phyloP scores from a whole-genome alignment of 1,284 basidiomycete genomes.

The Heterobasidion annosum region DNA sequence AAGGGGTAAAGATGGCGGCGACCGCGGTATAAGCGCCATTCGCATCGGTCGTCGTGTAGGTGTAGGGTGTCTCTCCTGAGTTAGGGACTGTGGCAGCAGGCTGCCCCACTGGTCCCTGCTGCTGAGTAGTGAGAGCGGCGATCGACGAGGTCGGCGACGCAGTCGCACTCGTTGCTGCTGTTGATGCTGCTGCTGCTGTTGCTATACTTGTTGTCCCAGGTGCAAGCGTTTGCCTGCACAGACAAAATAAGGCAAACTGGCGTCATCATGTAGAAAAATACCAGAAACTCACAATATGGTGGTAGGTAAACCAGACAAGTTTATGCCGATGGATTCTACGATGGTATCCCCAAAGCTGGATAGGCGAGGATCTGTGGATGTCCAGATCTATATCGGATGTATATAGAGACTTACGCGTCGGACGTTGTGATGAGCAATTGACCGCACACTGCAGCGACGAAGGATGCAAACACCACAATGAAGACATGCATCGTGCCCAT shows the following conservation, averaged over 20 bases:
- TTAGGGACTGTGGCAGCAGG: slow-evolving; percentile 33
- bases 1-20: slow-evolving; percentile 48
- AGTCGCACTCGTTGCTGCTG: slow-evolving; percentile 15
- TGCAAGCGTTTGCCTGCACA: slow-evolving; percentile 6
- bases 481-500: not conserved
- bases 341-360: slow-evolving; percentile 43
- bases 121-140: slow-evolving; percentile 13
- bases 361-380: not conserved
- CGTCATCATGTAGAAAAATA: not conserved
- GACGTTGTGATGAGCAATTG: slow-evolving; percentile 6
- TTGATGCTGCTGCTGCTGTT: slow-evolving; percentile 14
- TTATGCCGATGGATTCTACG: slow-evolving; percentile 39
- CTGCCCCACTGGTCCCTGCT: slow-evolving; percentile 51
- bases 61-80: slow-evolving; percentile 42
- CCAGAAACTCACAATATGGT: slow-evolving; percentile 37
- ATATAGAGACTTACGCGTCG: slow-evolving; percentile 5
- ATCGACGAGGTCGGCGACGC: slow-evolving; percentile 16
- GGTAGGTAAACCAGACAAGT: slow-evolving; percentile 29
- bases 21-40: slow-evolving; percentile 37
- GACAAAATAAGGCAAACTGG: not conserved
- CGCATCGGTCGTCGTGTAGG: slow-evolving; percentile 53
- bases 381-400: not conserved
- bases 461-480: not conserved
- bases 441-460: not conserved
- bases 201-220: not conserved